Evolutionary conservation across 805 yeast species (phyloP).

Genomic region (Cyberlindnera lachancei): DNA sequence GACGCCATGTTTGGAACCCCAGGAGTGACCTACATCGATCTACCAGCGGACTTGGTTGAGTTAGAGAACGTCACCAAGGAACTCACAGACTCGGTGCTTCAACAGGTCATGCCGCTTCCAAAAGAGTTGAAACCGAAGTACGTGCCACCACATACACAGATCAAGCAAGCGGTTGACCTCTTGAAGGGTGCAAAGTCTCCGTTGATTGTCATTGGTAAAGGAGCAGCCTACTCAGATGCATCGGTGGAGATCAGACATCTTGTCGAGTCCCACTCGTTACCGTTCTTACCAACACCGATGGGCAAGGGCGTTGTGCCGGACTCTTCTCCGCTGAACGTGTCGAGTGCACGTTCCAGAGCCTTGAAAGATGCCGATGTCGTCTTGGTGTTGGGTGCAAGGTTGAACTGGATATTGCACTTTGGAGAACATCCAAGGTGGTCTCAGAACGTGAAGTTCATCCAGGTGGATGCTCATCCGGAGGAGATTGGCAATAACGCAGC

Average conservation of each 20-base stretch:
- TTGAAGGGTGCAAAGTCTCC: slow-evolving; percentile 36
- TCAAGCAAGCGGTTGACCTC: slow-evolving; percentile 29
- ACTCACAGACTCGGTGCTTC: slow-evolving; percentile 1
- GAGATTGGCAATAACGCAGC: slow-evolving; percentile 42
- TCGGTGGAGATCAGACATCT: slow-evolving; percentile 33
- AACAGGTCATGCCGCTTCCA: slow-evolving; percentile 4
- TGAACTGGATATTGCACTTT: slow-evolving; percentile 69
- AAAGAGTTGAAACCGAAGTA: slow-evolving; percentile 22
- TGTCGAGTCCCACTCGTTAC: slow-evolving; percentile 34
- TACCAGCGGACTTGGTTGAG: slow-evolving; percentile 54
- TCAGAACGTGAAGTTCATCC: slow-evolving; percentile 41
- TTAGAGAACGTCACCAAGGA: slow-evolving; percentile 1
- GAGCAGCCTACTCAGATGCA: slow-evolving; percentile 44
- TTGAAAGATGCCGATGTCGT: slow-evolving; percentile 51
- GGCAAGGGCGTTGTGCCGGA: slow-evolving; percentile 67
- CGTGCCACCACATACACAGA: slow-evolving; percentile 28
- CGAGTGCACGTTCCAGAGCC: slow-evolving; percentile 60
- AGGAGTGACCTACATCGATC: slow-evolving; percentile 56
- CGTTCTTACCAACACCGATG: slow-evolving; percentile 73
- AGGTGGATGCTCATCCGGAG: slow-evolving; percentile 46
- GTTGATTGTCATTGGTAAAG: slow-evolving; percentile 58
- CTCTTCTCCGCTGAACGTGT: slow-evolving; percentile 36
- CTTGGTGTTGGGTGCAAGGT: slow-evolving; percentile 54
- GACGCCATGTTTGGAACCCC: slow-evolving; percentile 41
- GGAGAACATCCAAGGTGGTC: slow-evolving; percentile 51